phyloP scores from a whole-genome alignment of 805 yeast species.

The Isabelozyma pseudorhagii region DNA sequence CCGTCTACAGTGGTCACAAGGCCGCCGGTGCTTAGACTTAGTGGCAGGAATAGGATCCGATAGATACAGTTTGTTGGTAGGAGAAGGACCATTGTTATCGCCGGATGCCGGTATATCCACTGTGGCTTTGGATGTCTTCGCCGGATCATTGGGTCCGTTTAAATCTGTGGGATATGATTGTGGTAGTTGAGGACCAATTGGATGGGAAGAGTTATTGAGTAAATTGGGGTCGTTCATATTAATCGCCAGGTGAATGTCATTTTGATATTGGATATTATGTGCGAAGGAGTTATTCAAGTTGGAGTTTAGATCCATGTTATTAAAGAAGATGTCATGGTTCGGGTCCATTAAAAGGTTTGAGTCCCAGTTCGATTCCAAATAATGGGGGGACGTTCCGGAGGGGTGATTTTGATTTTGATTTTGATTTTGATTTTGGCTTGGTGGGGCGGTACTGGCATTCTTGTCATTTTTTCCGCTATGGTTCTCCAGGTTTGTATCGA shows the following conservation, averaged over 20 bases:
- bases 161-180: background rate
- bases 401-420: background rate
- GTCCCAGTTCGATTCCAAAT: conserved; percentile 32
- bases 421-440: background rate
- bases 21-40: conserved; percentile 47
- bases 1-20: conserved; percentile 84
- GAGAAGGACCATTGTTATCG: background rate
- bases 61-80: background rate
- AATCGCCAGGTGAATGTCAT: conserved; percentile 15
- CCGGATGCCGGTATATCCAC: background rate
- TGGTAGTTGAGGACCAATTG: background rate
- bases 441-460: background rate
- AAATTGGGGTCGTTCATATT: conserved; percentile 1
- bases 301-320: conserved; percentile 27
- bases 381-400: conserved; percentile 1
- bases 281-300: conserved; percentile 6
- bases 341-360: conserved; percentile 30
- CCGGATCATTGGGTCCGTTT: background rate
- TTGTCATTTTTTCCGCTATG: background rate
- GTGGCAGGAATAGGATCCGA: background rate
- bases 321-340: conserved; percentile 25
- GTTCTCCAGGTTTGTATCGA: background rate
- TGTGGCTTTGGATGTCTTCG: background rate
- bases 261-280: conserved; percentile 30
- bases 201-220: background rate